phyloP scores from a whole-genome alignment of 1,284 basidiomycete species.

The Leccinum fallax region DNA sequence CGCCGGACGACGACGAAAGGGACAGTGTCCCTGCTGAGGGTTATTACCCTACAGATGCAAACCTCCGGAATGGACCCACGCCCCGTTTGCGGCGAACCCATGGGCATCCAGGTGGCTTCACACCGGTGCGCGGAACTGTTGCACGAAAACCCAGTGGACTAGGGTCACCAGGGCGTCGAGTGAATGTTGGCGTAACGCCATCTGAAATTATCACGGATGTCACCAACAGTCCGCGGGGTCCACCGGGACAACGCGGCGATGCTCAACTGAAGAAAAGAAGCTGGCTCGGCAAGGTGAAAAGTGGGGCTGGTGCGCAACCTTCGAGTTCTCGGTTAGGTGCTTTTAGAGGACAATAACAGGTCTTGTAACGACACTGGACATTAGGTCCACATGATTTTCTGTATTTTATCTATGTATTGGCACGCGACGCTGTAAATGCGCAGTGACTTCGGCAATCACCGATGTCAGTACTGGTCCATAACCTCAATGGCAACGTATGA shows the following conservation, averaged over 20 bases:
- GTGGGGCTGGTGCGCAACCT: constrained; percentile 29
- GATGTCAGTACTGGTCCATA: constrained; percentile 1
- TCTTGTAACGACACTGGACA: constrained; percentile 11
- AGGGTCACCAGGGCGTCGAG: constrained; percentile 49
- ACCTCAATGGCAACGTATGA: constrained; percentile 73
- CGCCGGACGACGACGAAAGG: constrained; percentile 72
- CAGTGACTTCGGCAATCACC: constrained; percentile 24
- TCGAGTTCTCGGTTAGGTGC: constrained; percentile 32
- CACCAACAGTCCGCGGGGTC: constrained; percentile 61
- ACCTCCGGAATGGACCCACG: constrained; percentile 50
- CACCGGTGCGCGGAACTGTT: constrained; percentile 58
- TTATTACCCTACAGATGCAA: constrained; percentile 53
- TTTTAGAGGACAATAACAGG: constrained; percentile 30
- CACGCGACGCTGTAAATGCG: constrained; percentile 1
- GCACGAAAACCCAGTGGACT: constrained; percentile 41
- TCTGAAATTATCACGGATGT: constrained; percentile 57
- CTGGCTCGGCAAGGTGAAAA: constrained; percentile 67
- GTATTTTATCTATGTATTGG: constrained; percentile 5
- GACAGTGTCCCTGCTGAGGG: constrained; percentile 51
- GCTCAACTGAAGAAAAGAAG: constrained; percentile 47
- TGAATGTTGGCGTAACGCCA: constrained; percentile 34
- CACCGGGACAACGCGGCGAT: constrained; percentile 28
- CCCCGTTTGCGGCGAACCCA: constrained; percentile 60
- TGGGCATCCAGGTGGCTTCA: constrained; percentile 66
- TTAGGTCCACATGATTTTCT: constrained; percentile 8